These are phyloP conservation scores for Pleurotus sapidus DNA, from an alignment of 768 basidiomycete genomes.

Conservation along the genomic window DNA sequence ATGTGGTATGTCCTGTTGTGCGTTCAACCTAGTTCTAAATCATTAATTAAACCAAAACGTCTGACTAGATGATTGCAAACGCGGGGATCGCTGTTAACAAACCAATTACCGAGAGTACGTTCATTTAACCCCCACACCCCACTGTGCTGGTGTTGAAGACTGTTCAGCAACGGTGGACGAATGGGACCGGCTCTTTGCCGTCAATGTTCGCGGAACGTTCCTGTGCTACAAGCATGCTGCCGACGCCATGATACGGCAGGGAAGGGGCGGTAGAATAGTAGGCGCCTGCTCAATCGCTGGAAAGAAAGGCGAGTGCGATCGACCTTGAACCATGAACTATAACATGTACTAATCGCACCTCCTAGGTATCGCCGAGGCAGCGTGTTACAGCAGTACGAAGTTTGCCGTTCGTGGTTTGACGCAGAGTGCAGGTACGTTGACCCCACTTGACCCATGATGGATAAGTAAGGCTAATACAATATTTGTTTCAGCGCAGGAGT, in stretches of 20 bases:
- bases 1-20: constrained; percentile 21
- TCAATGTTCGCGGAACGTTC: constrained; percentile 28
- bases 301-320: not conserved
- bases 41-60: not conserved
- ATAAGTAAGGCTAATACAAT: not conserved
- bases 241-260: constrained; percentile 30
- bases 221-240: constrained; percentile 31
- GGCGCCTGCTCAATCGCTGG: constrained; percentile 19
- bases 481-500: constrained; percentile 23
- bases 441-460: not conserved
- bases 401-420: constrained; percentile 39
- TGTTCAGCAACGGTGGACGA: constrained; percentile 18
- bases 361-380: constrained; percentile 9
- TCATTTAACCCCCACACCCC: not conserved
- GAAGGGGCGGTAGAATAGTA: constrained; percentile 30
- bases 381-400: constrained; percentile 33
- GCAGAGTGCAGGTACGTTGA: constrained; percentile 22
- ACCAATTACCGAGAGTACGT: constrained; percentile 20
- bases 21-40: too few relatives aligned
- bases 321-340: too few relatives aligned
- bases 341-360: too few relatives aligned
- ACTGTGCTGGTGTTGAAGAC: not conserved
- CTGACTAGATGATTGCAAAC: constrained; percentile 33
- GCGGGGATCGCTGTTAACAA: constrained; percentile 24
- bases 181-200: constrained; percentile 22